Percentiles rank a stretch among this genome's conserved stretches.
Conservation (phyloP, 2,329 filamentous ascomycete species). For the Neurospora sp. region DNA sequence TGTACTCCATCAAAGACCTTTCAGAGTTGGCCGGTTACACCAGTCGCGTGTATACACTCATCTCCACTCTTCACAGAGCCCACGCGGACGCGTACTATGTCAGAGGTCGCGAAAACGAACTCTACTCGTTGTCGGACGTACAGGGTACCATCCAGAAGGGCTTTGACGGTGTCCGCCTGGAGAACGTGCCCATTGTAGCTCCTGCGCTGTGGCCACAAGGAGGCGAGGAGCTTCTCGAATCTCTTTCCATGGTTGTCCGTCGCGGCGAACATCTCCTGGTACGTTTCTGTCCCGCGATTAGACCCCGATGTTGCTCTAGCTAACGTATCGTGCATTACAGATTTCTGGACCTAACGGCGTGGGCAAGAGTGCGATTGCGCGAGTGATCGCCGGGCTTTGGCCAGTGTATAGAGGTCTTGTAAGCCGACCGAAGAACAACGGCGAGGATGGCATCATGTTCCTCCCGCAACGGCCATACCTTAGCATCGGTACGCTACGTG, state of each 20-base stretch:
- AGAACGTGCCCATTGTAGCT: constrained; percentile 87
- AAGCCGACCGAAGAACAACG: constrained; percentile 69
- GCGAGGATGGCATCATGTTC: constrained; percentile 95
- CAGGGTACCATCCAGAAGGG: constrained; percentile 91
- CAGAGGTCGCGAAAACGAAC: constrained; percentile 58
- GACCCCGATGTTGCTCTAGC: neutral
- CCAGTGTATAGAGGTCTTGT: constrained; percentile 90
- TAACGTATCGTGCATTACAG: constrained; percentile 18
- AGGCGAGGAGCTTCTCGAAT: constrained; percentile 84
- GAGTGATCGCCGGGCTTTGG: constrained; percentile 88
- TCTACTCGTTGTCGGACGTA: constrained; percentile 82
- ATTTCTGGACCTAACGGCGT: constrained; percentile 94
- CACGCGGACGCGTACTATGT: constrained; percentile 82
- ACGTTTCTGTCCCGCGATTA: constrained; percentile 18
- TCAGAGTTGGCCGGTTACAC: constrained; percentile 94
- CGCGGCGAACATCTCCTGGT: constrained; percentile 81
- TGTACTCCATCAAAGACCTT: constrained; percentile 99
- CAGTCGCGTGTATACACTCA: constrained; percentile 87
- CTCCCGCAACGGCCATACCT: constrained; percentile 89
- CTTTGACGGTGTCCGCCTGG: constrained; percentile 86
- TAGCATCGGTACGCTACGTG: constrained; percentile 81
- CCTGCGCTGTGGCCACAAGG: constrained; percentile 81
- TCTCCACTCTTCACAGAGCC: constrained; percentile 87
- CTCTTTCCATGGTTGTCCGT: constrained; percentile 78
- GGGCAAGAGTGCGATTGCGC: constrained; percentile 80